Percentiles rank a stretch among this genome's conserved stretches.
These are phyloP conservation scores for Cryptococcus jaspeensis DNA, from an alignment of 1,284 basidiomycete species.

Conservation along the genomic window DNA sequence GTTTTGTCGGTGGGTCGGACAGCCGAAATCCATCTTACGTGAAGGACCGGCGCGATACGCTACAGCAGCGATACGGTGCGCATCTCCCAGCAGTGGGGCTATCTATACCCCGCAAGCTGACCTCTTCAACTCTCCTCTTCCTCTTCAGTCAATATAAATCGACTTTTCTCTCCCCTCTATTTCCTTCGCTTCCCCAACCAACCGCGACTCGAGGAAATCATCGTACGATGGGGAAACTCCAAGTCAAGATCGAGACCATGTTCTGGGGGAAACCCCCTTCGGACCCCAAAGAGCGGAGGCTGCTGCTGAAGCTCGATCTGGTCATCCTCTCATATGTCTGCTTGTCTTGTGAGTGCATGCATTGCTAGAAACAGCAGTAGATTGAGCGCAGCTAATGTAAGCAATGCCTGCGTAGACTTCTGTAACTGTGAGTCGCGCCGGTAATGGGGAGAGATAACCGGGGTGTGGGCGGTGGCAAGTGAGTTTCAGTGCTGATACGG, in stretches of 20 bases:
- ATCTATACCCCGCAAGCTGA: too few relatives aligned
- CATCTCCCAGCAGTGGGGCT: too few relatives aligned
- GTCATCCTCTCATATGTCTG: slow-evolving; percentile 42
- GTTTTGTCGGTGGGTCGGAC: too few relatives aligned
- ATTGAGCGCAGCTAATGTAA: not conserved
- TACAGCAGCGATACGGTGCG: too few relatives aligned
- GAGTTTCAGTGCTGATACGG: not conserved
- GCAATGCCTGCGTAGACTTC: slow-evolving; percentile 14
- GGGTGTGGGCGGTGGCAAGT: too few relatives aligned
- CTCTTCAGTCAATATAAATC: too few relatives aligned
- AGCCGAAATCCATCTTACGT: too few relatives aligned
- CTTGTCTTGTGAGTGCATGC: slow-evolving; percentile 18
- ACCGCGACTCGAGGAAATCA: not conserved
- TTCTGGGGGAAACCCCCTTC: slow-evolving; percentile 39
- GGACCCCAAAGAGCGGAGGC: slow-evolving; percentile 32
- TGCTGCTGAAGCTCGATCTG: slow-evolving; percentile 37
- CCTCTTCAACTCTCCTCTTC: not conserved
- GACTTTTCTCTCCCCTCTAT: not conserved
- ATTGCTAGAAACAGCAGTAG: not conserved
- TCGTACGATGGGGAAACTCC: slow-evolving; percentile 21
- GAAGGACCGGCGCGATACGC: too few relatives aligned
- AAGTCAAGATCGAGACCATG: slow-evolving; percentile 31
- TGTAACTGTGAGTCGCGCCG: slow-evolving; percentile 17
- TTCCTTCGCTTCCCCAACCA: not conserved
- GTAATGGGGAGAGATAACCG: too few relatives aligned